phyloP scores from a whole-genome alignment of 768 basidiomycete genomes.

The Pulveroboletus sp. region DNA sequence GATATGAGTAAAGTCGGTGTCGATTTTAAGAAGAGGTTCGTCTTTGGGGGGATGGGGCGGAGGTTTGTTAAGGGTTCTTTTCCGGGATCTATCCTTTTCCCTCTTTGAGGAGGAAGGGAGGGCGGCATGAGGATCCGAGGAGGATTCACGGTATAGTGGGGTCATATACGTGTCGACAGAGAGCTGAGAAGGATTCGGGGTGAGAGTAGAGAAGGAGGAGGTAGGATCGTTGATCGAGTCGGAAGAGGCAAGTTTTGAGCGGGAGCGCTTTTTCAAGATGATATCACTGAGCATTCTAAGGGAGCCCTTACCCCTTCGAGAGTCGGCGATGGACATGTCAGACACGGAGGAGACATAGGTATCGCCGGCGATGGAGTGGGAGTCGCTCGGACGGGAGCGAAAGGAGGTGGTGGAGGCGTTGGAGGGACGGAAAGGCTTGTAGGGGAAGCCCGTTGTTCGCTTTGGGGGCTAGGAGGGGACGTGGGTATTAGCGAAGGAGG shows the following conservation, averaged over 20 bases:
- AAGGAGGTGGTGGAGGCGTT: constrained; percentile 31
- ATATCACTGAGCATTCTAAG: constrained; percentile 37
- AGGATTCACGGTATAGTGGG: background rate
- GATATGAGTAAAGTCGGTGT: constrained; percentile 51
- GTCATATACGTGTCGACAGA: constrained; percentile 21
- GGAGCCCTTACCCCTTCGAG: constrained; percentile 47
- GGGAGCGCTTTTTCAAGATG: constrained; percentile 39
- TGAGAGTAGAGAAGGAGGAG: constrained; percentile 34
- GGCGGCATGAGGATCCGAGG: constrained; percentile 5
- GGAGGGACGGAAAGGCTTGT: constrained; percentile 31
- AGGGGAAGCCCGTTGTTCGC: constrained; percentile 23
- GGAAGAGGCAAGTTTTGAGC: constrained; percentile 38
- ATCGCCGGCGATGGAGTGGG: constrained; percentile 26
- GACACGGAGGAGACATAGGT: constrained; percentile 27
- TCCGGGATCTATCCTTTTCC: constrained; percentile 21
- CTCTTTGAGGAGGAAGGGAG: constrained; percentile 22
- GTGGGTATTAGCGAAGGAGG: constrained; percentile 6
- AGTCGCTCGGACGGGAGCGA: constrained; percentile 28
- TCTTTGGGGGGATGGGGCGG: constrained; percentile 24
- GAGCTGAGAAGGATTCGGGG: constrained; percentile 33
- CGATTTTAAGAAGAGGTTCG: constrained; percentile 19
- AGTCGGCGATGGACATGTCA: constrained; percentile 33
- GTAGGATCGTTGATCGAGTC: constrained; percentile 23
- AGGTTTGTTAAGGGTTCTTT: constrained; percentile 21
- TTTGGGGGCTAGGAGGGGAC: constrained; percentile 9